Percentiles rank a stretch among this genome's conserved stretches.
These are phyloP conservation scores for Papiliotrema fonsecae DNA, from an alignment of 1,284 basidiomycete genomes.

Conservation along the genomic window DNA sequence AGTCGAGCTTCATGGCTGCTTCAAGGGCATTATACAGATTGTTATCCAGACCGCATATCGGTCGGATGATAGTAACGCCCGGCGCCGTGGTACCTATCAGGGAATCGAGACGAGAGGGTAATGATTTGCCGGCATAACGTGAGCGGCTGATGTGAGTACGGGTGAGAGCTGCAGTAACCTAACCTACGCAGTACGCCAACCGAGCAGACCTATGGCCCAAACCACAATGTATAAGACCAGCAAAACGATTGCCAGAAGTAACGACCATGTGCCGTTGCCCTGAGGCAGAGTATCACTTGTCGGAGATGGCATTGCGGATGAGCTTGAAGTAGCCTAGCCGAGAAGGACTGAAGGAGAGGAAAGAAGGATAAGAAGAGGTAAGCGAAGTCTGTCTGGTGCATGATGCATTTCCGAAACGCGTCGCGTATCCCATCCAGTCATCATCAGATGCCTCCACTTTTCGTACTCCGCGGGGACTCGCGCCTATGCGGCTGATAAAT, in stretches of 20 bases:
- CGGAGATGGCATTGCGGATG: no score
- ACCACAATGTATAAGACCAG: constrained; percentile 67
- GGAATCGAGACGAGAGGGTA: constrained; percentile 59
- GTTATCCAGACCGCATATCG: constrained; percentile 84
- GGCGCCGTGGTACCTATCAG: constrained; percentile 57
- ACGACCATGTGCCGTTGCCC: constrained; percentile 3
- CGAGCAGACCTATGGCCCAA: constrained; percentile 71
- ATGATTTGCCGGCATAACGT: constrained; percentile 59
- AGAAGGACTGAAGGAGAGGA: no score
- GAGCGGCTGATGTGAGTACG: constrained; percentile 48
- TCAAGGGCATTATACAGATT: constrained; percentile 92
- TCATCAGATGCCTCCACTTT: no score
- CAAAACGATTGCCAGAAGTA: constrained; percentile 51
- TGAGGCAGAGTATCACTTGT: neutral
- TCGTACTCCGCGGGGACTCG: no score
- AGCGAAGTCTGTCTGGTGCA: no score
- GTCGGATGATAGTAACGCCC: constrained; percentile 85
- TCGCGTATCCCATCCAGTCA: no score
- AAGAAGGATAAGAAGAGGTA: no score
- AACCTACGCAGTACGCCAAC: constrained; percentile 72
- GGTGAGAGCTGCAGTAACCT: constrained; percentile 45
- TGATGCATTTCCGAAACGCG: no score
- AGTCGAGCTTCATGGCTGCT: constrained; percentile 81
- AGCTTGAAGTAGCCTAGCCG: no score
- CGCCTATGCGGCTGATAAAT: no score